Conservation (phyloP, 1,139 yeast genomes). For the Kluyveromyces sp. region DNA sequence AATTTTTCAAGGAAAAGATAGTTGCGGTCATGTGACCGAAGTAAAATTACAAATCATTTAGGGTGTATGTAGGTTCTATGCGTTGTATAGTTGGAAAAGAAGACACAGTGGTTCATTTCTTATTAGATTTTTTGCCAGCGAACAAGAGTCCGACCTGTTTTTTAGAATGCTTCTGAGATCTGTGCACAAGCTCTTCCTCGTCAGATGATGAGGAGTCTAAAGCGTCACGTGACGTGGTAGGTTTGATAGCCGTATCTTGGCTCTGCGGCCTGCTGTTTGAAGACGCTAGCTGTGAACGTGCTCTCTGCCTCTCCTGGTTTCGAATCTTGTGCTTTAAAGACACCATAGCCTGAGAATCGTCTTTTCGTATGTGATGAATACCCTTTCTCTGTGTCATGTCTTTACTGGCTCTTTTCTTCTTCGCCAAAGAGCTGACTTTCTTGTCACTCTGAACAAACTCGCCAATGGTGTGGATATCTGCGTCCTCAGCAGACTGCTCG, state of each 20-base stretch:
- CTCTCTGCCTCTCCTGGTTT: constrained; percentile 15
- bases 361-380: constrained; percentile 25
- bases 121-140: constrained; percentile 15
- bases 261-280: not conserved
- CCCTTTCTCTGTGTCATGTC: constrained; percentile 13
- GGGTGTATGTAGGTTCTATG: not conserved
- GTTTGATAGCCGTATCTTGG: too few relatives aligned
- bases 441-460: constrained; percentile 31
- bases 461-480: constrained; percentile 31
- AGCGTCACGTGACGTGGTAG: not conserved
- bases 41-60: constrained; percentile 1
- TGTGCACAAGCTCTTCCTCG: constrained; percentile 10
- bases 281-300: constrained; percentile 10
- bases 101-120: constrained; percentile 4
- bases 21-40: not conserved
- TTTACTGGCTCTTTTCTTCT: constrained; percentile 16
- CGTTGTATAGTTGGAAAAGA: not conserved
- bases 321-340: constrained; percentile 31
- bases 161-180: constrained; percentile 15
- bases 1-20: not conserved
- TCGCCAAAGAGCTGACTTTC: constrained; percentile 28
- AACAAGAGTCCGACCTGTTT: constrained; percentile 20
- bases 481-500: constrained; percentile 1
- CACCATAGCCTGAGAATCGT: constrained; percentile 32
- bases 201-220: constrained; percentile 15